Evolutionary conservation across 495 filamentous ascomycete species (phyloP).

Genomic region (Penicillium canescens): DNA sequence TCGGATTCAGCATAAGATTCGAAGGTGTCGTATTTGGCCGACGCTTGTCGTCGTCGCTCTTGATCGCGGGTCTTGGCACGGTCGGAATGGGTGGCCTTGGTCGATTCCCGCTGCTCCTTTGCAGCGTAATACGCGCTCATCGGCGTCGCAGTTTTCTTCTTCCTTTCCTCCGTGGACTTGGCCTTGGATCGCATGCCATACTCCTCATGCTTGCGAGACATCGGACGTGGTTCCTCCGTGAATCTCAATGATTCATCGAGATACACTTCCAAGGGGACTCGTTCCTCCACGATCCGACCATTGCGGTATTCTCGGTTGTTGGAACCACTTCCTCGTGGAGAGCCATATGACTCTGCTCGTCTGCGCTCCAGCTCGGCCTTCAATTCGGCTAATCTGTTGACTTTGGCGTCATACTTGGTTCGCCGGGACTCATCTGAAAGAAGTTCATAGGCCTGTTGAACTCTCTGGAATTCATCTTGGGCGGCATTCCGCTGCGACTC

Average conservation of each 20-base stretch:
- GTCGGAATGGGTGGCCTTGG: conserved; percentile 33
- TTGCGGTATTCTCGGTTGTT: conserved; percentile 45
- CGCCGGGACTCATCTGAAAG: conserved; percentile 76
- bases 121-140: conserved; percentile 22
- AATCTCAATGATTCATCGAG: conserved; percentile 41
- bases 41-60: conserved; percentile 48
- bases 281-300: conserved; percentile 47
- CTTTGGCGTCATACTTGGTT: conserved; percentile 74
- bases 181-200: conserved; percentile 38
- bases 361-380: conserved; percentile 51
- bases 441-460: conserved; percentile 91
- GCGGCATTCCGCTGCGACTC: conserved; percentile 65
- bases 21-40: conserved; percentile 42
- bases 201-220: conserved; percentile 44
- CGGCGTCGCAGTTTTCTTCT: conserved; percentile 38
- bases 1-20: conserved; percentile 35
- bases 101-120: conserved; percentile 34
- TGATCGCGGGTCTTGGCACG: conserved; percentile 50
- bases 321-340: conserved; percentile 21
- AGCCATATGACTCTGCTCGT: conserved; percentile 22
- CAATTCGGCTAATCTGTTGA: conserved; percentile 58
- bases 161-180: conserved; percentile 31
- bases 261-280: conserved; percentile 39
- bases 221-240: conserved; percentile 37
- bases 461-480: conserved; percentile 84